Percentiles rank a stretch among this genome's conserved stretches.
Conservation (phyloP, 2,329 filamentous ascomycete genomes). For the Aquanectria penicillioides region DNA sequence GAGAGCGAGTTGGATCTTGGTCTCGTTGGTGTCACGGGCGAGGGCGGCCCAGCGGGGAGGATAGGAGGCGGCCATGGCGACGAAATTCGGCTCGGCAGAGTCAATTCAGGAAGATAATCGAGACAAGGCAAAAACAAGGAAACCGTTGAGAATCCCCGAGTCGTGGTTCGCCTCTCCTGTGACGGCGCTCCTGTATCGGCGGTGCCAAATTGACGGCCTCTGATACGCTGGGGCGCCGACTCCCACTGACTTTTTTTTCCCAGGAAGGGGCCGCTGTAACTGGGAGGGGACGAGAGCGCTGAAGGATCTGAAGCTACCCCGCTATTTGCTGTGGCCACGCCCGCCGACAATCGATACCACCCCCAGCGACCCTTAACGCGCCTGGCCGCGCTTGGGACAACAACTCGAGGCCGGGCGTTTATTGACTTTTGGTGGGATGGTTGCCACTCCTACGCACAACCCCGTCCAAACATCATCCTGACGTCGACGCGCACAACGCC, state of each 20-base stretch:
- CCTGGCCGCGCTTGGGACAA: constrained; percentile 22
- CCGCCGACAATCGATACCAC: constrained; percentile 33
- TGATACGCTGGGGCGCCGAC: constrained; percentile 34
- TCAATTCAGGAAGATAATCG: constrained; percentile 22
- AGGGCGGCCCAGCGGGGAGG: constrained; percentile 76
- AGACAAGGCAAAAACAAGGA: background rate
- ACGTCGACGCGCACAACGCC: constrained; percentile 1
- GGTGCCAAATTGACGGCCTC: constrained; percentile 38
- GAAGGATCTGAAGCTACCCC: constrained; percentile 42
- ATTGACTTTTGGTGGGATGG: constrained; percentile 39
- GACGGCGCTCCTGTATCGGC: constrained; percentile 43
- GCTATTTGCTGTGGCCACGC: constrained; percentile 39
- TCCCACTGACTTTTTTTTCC: constrained; percentile 35
- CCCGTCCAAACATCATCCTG: constrained; percentile 29
- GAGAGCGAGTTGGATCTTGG: constrained; percentile 91
- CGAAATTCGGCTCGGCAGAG: background rate
- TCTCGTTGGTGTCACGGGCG: constrained; percentile 95
- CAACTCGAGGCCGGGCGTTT: constrained; percentile 16
- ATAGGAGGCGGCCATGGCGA: constrained; percentile 39
- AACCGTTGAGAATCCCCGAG: constrained; percentile 12
- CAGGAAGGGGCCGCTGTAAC: constrained; percentile 21
- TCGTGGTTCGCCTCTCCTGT: constrained; percentile 12
- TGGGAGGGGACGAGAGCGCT: constrained; percentile 9
- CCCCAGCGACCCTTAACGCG: constrained; percentile 32
- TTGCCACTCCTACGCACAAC: constrained; percentile 23